Evolutionary conservation across 495 filamentous ascomycete species (phyloP).

Genomic region (Saxophila tyrrhenica): DNA sequence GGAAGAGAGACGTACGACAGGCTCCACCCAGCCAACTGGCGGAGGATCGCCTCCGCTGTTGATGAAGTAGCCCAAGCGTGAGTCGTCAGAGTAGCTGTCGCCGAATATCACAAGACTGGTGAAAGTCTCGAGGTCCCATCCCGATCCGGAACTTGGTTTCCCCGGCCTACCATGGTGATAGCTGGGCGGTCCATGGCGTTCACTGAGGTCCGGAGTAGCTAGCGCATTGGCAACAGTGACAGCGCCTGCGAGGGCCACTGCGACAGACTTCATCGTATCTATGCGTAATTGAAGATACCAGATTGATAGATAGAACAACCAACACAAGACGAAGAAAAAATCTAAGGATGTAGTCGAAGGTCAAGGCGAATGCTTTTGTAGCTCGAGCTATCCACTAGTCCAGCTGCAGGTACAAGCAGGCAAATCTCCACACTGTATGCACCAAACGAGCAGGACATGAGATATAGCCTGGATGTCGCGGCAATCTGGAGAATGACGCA

Average conservation of each 20-base stretch:
- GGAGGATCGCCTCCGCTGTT: slow-evolving; percentile 46
- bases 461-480: neutral
- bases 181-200: neutral
- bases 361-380: neutral
- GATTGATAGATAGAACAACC: neutral
- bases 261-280: neutral
- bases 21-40: slow-evolving; percentile 44
- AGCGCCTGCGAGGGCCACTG: neutral
- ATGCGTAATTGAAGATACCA: neutral
- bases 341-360: neutral
- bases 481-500: neutral
- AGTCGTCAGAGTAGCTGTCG: slow-evolving; percentile 67
- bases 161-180: no score
- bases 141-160: no score
- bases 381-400: neutral
- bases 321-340: neutral
- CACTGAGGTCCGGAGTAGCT: neutral
- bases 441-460: neutral
- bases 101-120: slow-evolving; percentile 50
- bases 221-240: neutral
- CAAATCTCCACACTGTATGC: neutral
- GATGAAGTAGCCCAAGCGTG: slow-evolving; percentile 49
- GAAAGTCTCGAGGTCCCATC: slow-evolving; percentile 35
- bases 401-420: neutral
- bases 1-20: slow-evolving; percentile 25